Conservation (phyloP, 495 filamentous ascomycete species). For the Parmelia sp. region DNA sequence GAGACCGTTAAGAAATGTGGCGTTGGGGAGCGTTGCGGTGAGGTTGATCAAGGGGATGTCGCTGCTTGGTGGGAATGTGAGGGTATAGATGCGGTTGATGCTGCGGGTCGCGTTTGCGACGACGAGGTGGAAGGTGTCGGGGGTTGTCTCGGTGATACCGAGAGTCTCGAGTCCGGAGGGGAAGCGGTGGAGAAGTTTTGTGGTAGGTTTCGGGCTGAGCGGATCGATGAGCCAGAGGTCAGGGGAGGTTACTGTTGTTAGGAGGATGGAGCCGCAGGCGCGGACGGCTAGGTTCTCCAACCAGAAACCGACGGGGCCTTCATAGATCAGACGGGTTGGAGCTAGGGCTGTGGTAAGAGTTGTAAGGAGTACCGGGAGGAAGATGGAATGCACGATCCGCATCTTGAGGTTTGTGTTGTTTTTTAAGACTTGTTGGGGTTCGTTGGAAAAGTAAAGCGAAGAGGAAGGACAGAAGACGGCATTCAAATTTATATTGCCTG, state of each 20-base stretch:
- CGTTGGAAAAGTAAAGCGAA: neutral
- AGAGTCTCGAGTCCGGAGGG: neutral
- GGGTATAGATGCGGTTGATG: neutral
- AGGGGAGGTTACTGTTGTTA: constrained; percentile 35
- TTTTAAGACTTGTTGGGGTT: neutral
- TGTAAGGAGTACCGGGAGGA: neutral
- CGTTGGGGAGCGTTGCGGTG: neutral
- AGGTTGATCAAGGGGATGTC: neutral
- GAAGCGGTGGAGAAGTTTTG: constrained; percentile 6
- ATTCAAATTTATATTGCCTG: neutral
- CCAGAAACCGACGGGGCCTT: constrained; percentile 34
- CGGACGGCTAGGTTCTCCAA: constrained; percentile 45
- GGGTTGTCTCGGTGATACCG: constrained; percentile 16
- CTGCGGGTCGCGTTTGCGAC: constrained; percentile 5
- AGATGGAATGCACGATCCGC: neutral
- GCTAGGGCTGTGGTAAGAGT: constrained; percentile 7
- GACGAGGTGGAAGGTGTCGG: constrained; percentile 10
- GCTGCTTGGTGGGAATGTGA: constrained; percentile 2
- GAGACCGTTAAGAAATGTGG: constrained; percentile 7
- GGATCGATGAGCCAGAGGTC: constrained; percentile 20
- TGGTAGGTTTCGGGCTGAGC: neutral
- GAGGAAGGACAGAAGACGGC: neutral
- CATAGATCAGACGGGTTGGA: constrained; percentile 18
- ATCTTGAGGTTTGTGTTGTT: neutral
- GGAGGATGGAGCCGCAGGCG: constrained; percentile 39